Evolutionary conservation across 371 early-diverging fungal species (phyloP).

Genomic region (Mucor circinelloides): DNA sequence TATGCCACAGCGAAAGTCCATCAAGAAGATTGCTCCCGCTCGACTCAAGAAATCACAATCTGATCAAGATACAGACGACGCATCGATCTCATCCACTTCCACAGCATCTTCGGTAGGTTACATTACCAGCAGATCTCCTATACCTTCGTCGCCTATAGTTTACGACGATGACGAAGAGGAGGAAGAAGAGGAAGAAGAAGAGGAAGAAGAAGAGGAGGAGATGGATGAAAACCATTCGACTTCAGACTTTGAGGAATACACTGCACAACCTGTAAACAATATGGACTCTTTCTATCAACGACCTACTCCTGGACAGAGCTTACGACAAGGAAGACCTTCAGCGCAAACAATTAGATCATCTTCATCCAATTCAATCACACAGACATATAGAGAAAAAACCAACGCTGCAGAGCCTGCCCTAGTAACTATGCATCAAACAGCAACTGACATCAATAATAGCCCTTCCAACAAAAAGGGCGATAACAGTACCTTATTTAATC

Average conservation of each 20-base stretch:
- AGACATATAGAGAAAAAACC: slow-evolving; percentile 22
- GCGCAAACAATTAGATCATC: not conserved
- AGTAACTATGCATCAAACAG: slow-evolving; percentile 29
- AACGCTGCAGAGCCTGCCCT: slow-evolving; percentile 28
- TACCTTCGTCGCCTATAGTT: not conserved
- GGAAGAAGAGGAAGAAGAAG: not conserved
- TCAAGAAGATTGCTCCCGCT: slow-evolving; percentile 49
- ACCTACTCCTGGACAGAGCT: not conserved
- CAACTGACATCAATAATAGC: slow-evolving; percentile 23
- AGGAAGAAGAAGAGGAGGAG: slow-evolving; percentile 15
- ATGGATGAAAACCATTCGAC: not conserved
- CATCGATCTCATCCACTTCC: slow-evolving; percentile 28
- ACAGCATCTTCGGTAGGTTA: slow-evolving; percentile 8
- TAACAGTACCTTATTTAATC: slow-evolving; percentile 10
- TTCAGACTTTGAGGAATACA: not conserved
- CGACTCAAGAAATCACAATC: slow-evolving; percentile 47
- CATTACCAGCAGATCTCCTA: slow-evolving; percentile 16
- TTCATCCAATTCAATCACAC: slow-evolving; percentile 10
- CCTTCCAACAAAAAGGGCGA: not conserved
- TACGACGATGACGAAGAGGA: not conserved
- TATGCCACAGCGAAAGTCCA: slow-evolving; percentile 17
- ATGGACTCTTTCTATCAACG: slow-evolving; percentile 11
- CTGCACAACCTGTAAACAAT: not conserved
- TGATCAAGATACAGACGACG: slow-evolving; percentile 36
- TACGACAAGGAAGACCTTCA: not conserved